Evolutionary conservation across 202 grass and related monocot species (phyloP).

Genomic region (Sporobolus alterniflorus): DNA sequence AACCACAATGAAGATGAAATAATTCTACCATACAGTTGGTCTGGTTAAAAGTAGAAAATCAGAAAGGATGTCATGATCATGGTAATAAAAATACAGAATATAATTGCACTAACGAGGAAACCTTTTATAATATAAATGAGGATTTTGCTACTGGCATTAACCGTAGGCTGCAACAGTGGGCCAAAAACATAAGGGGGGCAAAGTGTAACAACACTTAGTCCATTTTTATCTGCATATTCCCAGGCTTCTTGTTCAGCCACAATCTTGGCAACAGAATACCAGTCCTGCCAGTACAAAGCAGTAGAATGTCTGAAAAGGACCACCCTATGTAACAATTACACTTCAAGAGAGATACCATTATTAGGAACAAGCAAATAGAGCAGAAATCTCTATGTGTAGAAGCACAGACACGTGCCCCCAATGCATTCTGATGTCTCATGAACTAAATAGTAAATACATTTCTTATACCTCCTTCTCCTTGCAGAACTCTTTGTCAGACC

Average conservation of each 20-base stretch:
- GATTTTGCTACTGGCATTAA: slow-evolving; percentile 59
- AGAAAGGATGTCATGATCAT: not conserved
- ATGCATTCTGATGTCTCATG: too few species aligned
- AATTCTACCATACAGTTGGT: too few species aligned
- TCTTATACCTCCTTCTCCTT: too few species aligned
- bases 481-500: slow-evolving; percentile 18
- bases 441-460: too few species aligned
- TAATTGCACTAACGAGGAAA: too few species aligned
- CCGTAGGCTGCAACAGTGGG: slow-evolving; percentile 55
- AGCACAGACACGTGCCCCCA: too few species aligned
- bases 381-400: too few species aligned
- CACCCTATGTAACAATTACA: too few species aligned
- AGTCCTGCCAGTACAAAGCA: slow-evolving; percentile 28
- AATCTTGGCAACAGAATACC: slow-evolving; percentile 60
- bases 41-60: too few species aligned
- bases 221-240: slow-evolving; percentile 43
- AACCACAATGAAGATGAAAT: too few species aligned
- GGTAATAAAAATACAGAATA: not conserved
- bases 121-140: slow-evolving; percentile 50
- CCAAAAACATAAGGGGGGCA: slow-evolving; percentile 56
- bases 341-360: too few species aligned
- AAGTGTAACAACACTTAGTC: slow-evolving; percentile 40
- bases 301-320: not conserved
- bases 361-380: too few species aligned
- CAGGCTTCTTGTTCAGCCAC: slow-evolving; percentile 48